Evolutionary conservation across 169 alveolate genomes (phyloP).

Genomic region (Fabrea salina): DNA sequence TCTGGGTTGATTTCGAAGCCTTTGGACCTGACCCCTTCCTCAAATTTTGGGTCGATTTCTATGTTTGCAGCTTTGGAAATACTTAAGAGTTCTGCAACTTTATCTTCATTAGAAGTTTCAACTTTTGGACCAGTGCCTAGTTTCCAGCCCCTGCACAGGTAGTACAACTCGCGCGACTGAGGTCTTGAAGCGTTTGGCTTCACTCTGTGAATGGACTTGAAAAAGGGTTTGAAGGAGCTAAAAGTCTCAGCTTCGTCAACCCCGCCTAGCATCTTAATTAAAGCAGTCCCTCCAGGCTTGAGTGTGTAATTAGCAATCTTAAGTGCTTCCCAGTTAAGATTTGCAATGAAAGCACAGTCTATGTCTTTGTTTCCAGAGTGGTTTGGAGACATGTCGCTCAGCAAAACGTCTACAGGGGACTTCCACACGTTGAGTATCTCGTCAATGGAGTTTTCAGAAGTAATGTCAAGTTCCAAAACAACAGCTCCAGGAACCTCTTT

Average conservation of each 20-base stretch:
- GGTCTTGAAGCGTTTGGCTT: slow-evolving; percentile 38
- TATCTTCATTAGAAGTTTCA: neutral
- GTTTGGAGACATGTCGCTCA: slow-evolving; percentile 53
- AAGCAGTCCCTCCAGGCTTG: slow-evolving; percentile 34
- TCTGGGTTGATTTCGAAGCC: too few species aligned
- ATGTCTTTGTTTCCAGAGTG: slow-evolving; percentile 46
- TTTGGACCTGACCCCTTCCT: too few species aligned
- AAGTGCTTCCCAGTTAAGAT: slow-evolving; percentile 29
- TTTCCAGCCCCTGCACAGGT: slow-evolving; percentile 35
- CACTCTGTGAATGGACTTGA: slow-evolving; percentile 33
- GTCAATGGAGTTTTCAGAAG: neutral
- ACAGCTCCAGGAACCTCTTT: neutral
- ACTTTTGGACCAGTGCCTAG: neutral
- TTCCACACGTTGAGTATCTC: neutral
- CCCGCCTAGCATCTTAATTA: slow-evolving; percentile 37
- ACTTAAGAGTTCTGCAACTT: neutral
- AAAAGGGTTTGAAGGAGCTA: neutral
- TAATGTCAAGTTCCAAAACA: neutral
- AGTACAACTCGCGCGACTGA: slow-evolving; percentile 32
- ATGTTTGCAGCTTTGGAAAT: too few species aligned
- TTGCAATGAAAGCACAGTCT: slow-evolving; percentile 33
- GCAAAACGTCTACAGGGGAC: neutral
- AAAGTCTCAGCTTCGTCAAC: neutral
- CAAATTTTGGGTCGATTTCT: too few species aligned
- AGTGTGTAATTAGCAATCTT: slow-evolving; percentile 7